These are phyloP conservation scores for Chaetomium strumarium DNA, from an alignment of 2,329 filamentous ascomycete species.

Conservation along the genomic window DNA sequence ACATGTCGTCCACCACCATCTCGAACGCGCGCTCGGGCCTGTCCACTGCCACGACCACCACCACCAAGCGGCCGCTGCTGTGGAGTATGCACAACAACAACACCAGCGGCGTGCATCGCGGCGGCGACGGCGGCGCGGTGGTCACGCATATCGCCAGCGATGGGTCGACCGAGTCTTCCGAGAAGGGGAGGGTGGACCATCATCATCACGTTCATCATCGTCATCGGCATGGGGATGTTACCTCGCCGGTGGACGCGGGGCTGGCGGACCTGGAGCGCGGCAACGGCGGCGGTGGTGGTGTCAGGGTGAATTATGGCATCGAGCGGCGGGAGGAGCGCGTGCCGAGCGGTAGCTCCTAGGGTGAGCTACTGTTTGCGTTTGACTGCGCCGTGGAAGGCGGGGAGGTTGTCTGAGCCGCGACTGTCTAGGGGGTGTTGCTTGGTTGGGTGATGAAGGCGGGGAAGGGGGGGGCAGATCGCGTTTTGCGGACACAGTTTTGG, in stretches of 20 bases:
- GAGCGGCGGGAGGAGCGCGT: conserved; percentile 13
- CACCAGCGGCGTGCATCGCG: not conserved
- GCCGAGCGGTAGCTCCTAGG: conserved; percentile 8
- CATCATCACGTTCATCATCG: too few species aligned
- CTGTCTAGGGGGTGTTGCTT: not conserved
- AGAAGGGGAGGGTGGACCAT: not conserved
- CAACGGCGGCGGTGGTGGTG: not conserved
- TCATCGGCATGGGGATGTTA: not conserved
- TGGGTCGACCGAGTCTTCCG: not conserved
- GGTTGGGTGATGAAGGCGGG: not conserved
- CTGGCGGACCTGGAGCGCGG: conserved; percentile 16
- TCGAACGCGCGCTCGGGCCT: not conserved
- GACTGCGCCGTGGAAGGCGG: not conserved
- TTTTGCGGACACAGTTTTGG: not conserved
- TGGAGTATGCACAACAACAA: not conserved
- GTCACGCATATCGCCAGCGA: conserved; percentile 6
- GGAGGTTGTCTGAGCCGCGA: conserved; percentile 2
- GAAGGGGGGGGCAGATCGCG: not conserved
- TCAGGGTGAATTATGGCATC: conserved; percentile 10
- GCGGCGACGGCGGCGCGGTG: not conserved
- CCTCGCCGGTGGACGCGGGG: conserved; percentile 19
- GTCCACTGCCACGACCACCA: not conserved
- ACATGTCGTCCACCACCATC: not conserved
- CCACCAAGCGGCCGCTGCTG: conserved; percentile 12
- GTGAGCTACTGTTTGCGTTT: conserved; percentile 3